Base-by-base conservation (phyloP, 164 flowering plant genomes). In the Umbellularia californica region DNA sequence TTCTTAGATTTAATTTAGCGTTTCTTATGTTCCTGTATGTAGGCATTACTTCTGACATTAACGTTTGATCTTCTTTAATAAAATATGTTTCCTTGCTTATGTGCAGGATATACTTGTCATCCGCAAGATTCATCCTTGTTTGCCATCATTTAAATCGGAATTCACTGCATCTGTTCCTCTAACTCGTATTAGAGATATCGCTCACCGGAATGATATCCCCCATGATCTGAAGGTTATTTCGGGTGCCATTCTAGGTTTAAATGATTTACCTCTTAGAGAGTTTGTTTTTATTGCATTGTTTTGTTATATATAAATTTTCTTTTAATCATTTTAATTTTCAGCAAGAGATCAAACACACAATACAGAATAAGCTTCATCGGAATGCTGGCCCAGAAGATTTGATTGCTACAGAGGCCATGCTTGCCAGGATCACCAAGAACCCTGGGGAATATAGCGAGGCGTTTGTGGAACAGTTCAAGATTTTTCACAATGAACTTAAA, bases 341-440 rank as follows among this genome's bases (percentile, higher is more conserved):
- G 98, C 97, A 91, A 92, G 94, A 92, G 82, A 95, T 95, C 84
- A 95, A 95, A 83, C 98, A 95, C 78, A 95, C 98, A 67, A 95
- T 95, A 84, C 98, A 95, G 73, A 95, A 95, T 90, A 95, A 95
- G 88, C 97, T 95, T 80, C 98, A 95, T 62, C 89, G 98, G 10
- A 87, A 86, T 88, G 98, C 98, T 79, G 97, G 98, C n/a, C 97
- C 98, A 51, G 98, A 95, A 83, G 98, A 95, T 86, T 85, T 95
- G 79, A 81, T 95, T 88, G 89, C 98, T 69, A 95, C 98, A 68
- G 94, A 92, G 78, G 90, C 93, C 73, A 95, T 95, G 98, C 94
- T 95, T 78, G 89, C 86, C 14, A 89, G 89, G 85, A 87, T 95
- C 67, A 95, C 97, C 47, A 84, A 82, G 79, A 90, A 83, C 50